Conservation (phyloP, 1,284 basidiomycete genomes). For the Boletus mariae region DNA sequence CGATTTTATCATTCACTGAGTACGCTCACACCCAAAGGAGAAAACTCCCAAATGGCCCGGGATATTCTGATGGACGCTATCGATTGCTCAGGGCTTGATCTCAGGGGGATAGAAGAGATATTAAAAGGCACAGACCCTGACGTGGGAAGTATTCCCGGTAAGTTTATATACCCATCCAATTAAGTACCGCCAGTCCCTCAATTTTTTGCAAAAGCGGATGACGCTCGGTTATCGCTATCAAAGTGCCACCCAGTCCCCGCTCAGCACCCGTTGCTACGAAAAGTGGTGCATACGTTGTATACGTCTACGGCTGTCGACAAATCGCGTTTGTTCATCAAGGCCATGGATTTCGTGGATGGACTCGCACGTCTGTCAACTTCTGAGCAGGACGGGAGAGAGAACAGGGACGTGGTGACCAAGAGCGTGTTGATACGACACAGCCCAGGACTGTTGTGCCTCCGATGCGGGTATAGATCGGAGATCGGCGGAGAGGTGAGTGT, state of each 20-base stretch:
- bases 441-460: constrained; percentile 45
- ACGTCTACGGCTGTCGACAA: constrained; percentile 53
- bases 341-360: constrained; percentile 62
- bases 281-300: constrained; percentile 45
- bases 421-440: constrained; percentile 40
- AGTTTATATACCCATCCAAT: constrained; percentile 5
- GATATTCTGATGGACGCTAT: constrained; percentile 59
- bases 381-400: constrained; percentile 35
- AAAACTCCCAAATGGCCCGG: constrained; percentile 60
- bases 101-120: constrained; percentile 46
- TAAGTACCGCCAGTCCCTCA: neutral
- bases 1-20: constrained; percentile 52
- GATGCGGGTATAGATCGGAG: constrained; percentile 60
- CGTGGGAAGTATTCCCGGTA: constrained; percentile 20
- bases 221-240: constrained; percentile 48
- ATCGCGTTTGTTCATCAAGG: constrained; percentile 64
- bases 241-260: constrained; percentile 49
- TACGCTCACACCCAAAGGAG: constrained; percentile 48
- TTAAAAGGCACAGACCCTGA: constrained; percentile 38
- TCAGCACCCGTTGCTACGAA: constrained; percentile 41
- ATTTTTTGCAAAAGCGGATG: constrained; percentile 39
- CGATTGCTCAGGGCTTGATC: constrained; percentile 58
- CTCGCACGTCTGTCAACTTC: constrained; percentile 37
- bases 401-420: constrained; percentile 62
- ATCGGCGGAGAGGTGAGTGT: constrained; percentile 32